Evolutionary conservation across 139 green algal genomes (phyloP).

Genomic region (Micractinium sp.): DNA sequence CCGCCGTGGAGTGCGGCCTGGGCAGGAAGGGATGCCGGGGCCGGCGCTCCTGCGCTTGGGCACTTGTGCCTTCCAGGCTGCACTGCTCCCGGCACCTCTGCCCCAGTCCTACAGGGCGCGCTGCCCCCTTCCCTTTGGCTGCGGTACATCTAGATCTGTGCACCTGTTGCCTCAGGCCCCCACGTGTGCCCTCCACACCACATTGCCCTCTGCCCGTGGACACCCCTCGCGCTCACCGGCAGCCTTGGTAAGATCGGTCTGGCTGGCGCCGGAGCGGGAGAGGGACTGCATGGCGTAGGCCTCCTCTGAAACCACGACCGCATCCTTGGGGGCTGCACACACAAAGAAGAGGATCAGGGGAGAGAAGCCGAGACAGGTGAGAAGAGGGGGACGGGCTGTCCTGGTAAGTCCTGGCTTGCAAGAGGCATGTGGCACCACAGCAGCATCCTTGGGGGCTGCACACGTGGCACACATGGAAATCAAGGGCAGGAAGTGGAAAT

Average conservation of each 20-base stretch:
- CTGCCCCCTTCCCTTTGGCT: too few relatives aligned
- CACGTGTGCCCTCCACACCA: too few relatives aligned
- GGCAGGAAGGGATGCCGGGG: too few relatives aligned
- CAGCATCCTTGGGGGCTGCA: neutral
- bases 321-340: conserved; percentile 15
- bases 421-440: neutral
- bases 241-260: neutral
- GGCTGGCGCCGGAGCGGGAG: neutral
- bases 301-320: conserved; percentile 8
- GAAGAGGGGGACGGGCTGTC: neutral
- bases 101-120: too few relatives aligned
- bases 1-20: too few relatives aligned
- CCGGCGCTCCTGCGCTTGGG: too few relatives aligned
- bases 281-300: neutral
- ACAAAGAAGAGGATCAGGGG: neutral
- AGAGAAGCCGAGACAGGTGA: neutral
- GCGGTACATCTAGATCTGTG: too few relatives aligned
- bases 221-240: neutral
- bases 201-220: neutral
- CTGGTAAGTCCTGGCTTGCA: too few relatives aligned
- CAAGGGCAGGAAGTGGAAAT: neutral
- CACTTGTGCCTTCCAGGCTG: too few relatives aligned
- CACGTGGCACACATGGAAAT: neutral
- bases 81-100: too few relatives aligned
- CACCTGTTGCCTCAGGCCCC: too few relatives aligned